These are phyloP conservation scores for Planoprotostelium fungivorum DNA, from an alignment of 78 protist genomes.

Conservation along the genomic window DNA sequence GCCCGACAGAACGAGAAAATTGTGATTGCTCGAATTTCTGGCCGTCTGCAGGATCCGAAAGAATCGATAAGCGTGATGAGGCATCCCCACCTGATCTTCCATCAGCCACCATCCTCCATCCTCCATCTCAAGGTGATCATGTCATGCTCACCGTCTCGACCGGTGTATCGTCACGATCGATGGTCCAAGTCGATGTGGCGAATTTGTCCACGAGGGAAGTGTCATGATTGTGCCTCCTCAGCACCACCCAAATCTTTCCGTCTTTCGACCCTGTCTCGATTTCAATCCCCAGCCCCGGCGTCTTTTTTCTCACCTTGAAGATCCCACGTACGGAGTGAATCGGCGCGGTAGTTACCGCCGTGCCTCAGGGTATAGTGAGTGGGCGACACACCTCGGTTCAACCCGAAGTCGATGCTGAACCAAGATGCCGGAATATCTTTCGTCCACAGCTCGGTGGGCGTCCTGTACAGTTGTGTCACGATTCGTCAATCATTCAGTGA, in stretches of 20 bases:
- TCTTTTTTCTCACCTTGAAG: constrained; percentile 32
- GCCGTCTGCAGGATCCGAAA: constrained; percentile 71
- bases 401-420: constrained; percentile 70
- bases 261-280: constrained; percentile 49
- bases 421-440: constrained; percentile 77
- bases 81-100: not conserved
- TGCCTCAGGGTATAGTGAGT: constrained; percentile 68
- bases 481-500: not conserved
- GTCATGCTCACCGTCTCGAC: not conserved
- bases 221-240: constrained; percentile 63
- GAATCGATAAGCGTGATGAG: constrained; percentile 39
- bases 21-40: constrained; percentile 62
- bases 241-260: constrained; percentile 66
- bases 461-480: constrained; percentile 18
- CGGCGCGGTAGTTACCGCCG: constrained; percentile 72
- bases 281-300: not conserved
- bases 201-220: constrained; percentile 52
- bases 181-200: constrained; percentile 65
- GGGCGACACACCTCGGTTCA: constrained; percentile 41
- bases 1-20: constrained; percentile 68
- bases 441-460: constrained; percentile 70
- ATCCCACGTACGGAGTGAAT: constrained; percentile 73
- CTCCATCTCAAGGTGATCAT: not conserved
- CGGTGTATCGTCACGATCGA: constrained; percentile 20
- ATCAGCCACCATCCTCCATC: not conserved